These are phyloP conservation scores for Paraurostyla sp. DNA, from an alignment of 73 alveolate species.

Conservation along the genomic window DNA sequence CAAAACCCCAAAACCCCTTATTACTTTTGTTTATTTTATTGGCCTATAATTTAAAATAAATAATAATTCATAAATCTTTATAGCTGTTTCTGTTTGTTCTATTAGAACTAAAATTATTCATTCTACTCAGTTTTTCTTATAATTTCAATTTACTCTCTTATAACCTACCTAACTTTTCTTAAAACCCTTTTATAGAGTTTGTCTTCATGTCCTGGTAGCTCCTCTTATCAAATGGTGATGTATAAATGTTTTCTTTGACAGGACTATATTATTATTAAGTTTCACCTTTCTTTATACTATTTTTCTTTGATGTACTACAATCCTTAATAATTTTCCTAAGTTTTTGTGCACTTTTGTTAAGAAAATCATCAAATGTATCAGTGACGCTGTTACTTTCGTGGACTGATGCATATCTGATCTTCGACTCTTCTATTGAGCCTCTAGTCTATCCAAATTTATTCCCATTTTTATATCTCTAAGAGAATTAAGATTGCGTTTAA, in stretches of 20 bases:
- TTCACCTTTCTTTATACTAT: not conserved
- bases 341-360: conserved; percentile 16
- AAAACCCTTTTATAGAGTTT: not conserved
- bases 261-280: conserved; percentile 3
- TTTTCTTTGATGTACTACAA: conserved; percentile 28
- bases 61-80: not conserved
- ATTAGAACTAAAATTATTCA: not conserved
- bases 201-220: not conserved
- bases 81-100: not conserved
- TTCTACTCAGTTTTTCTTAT: not conserved
- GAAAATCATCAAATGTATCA: conserved; percentile 33
- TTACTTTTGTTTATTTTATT: too few relatives aligned
- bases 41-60: too few relatives aligned
- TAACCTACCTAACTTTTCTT: not conserved
- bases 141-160: conserved; percentile 15
- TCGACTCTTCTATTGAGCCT: conserved; percentile 16
- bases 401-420: conserved; percentile 10
- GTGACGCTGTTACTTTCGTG: conserved; percentile 36
- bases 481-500: too few relatives aligned
- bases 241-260: conserved; percentile 4
- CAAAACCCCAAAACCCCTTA: too few relatives aligned
- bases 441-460: not conserved
- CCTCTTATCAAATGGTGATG: conserved; percentile 4
- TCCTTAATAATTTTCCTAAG: conserved; percentile 22
- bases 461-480: not conserved